Base-by-base conservation (phyloP, 371 early-diverging fungal genomes). In the Rhizomucor pusillus region DNA sequence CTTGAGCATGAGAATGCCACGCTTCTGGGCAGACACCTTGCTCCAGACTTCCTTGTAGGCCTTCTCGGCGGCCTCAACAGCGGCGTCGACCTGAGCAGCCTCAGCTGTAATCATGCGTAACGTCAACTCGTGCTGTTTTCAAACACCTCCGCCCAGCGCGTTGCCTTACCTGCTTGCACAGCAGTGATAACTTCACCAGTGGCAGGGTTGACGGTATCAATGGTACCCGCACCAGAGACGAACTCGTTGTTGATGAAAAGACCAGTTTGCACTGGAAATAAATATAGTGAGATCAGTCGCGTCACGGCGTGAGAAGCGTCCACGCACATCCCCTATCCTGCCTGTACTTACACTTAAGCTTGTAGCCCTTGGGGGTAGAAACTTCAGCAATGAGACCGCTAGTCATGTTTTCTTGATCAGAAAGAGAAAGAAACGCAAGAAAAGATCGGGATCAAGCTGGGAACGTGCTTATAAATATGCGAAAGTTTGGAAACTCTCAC, bases 191-290 rank as follows among this genome's bases (percentile, higher is more conserved):
- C 57, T 53, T 80, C 63, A 9, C 71, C 55, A 13, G 61, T 76
- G 23, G 71, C n/a, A 43, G 81, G 81, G 54, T 78, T 76, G 44
- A 80, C 40, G 3, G 71, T 74, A 25, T 76, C 78, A 61, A 80
- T 63, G 19, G 71, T 66, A n/a, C 51, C 55, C 6, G 62, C 69
- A 58, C 75, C 68, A 29, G 54, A 62, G 33, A 80, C 75, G 23
- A 78, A 80, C 35, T 77, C 65, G 53, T 78, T 78, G 57, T 80
- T 78, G 49, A 80, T 80, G 56, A 80, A 78, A 19, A 80, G 59
- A 59, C 79, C 77, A 39, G 79, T 80, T 56, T 76, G 63, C 49
- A 77, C 77, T 77, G 56, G 18, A 37, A n/a, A 18, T 19, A 9
- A 16, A 45, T 36, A 34, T 11, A 60, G 33, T 34, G 47, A 20